These are phyloP conservation scores for Aspergillus pseudoterreus DNA, from an alignment of 2,329 filamentous ascomycete genomes.

Conservation along the genomic window DNA sequence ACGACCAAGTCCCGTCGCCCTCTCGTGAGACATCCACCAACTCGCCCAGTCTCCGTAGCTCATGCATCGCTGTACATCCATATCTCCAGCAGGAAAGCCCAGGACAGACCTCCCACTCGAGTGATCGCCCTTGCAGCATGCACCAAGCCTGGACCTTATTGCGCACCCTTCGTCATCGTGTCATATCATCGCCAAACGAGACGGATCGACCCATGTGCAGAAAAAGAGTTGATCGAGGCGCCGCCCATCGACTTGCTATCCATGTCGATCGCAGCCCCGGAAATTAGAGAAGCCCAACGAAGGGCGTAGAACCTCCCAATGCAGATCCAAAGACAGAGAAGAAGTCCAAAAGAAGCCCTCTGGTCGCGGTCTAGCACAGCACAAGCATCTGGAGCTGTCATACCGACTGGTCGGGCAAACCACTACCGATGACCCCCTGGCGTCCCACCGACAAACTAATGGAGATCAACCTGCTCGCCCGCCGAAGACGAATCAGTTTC, in stretches of 20 bases:
- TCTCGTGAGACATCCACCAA: no score
- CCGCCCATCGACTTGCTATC: neutral
- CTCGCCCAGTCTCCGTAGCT: neutral
- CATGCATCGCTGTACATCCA: neutral
- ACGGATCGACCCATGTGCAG: no score
- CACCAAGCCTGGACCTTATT: neutral
- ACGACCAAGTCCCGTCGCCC: no score
- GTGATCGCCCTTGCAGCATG: neutral
- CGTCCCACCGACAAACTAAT: neutral
- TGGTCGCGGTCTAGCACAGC: neutral
- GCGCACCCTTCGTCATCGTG: neutral
- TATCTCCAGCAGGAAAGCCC: no score
- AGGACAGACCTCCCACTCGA: neutral
- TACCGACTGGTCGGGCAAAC: slow-evolving; percentile 8
- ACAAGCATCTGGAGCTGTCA: slow-evolving; percentile 14
- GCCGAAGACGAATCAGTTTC: no score
- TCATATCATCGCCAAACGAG: neutral
- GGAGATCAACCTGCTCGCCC: no score
- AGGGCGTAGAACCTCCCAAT: no score
- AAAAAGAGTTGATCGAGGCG: no score
- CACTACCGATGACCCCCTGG: slow-evolving; percentile 4
- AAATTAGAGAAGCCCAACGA: no score
- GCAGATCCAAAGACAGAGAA: no score
- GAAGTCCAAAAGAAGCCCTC: no score
- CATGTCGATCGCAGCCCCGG: neutral